Evolutionary conservation across 768 basidiomycete species (phyloP).

Genomic region (Bullera alba): DNA sequence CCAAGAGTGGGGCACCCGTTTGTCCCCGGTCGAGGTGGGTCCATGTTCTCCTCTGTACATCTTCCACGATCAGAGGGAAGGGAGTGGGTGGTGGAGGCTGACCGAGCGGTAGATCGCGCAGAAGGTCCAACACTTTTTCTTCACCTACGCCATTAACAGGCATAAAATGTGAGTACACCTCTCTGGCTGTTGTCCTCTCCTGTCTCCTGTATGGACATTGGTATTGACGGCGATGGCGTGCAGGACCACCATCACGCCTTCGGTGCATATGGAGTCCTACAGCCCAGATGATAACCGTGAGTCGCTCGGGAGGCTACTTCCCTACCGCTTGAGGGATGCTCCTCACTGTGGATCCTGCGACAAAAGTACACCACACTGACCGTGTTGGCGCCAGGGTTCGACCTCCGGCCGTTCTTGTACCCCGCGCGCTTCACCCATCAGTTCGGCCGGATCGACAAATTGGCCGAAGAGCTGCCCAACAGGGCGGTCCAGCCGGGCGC

Average conservation of each 20-base stretch:
- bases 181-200: not conserved
- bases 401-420: slow-evolving; percentile 92
- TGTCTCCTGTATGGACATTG: no score
- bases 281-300: slow-evolving; percentile 92
- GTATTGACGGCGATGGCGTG: no score
- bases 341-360: no score
- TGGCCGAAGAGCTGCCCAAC: slow-evolving; percentile 64
- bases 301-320: no score
- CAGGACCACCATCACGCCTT: slow-evolving; percentile 41
- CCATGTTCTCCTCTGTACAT: not conserved
- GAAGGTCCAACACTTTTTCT: slow-evolving; percentile 96
- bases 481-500: slow-evolving; percentile 32
- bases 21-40: slow-evolving; percentile 73
- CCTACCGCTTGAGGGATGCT: no score
- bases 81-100: not conserved
- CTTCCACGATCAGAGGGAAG: not conserved
- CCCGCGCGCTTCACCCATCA: slow-evolving; percentile 93
- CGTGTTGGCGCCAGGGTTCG: slow-evolving; percentile 71
- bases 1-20: slow-evolving; percentile 80
- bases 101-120: slow-evolving; percentile 67
- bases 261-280: slow-evolving; percentile 62
- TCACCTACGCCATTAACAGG: slow-evolving; percentile 88
- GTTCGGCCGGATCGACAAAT: slow-evolving; percentile 87
- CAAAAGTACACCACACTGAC: not conserved
- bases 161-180: slow-evolving; percentile 80